phyloP scores from a whole-genome alignment of 169 alveolate species.

The Plasmodium cynomolgi region DNA sequence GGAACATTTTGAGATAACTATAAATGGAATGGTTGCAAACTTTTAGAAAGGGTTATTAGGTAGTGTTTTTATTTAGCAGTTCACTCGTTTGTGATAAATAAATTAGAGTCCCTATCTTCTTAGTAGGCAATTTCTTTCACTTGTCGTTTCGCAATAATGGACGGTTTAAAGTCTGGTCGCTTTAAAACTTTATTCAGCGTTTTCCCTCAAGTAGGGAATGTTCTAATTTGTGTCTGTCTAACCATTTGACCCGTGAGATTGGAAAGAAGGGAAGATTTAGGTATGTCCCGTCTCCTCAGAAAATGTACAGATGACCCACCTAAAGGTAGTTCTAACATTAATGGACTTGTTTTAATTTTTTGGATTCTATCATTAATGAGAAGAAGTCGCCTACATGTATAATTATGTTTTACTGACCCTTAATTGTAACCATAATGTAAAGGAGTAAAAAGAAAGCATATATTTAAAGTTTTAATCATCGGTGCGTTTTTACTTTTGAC shows the following conservation, averaged over 20 bases:
- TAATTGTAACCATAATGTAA: not conserved
- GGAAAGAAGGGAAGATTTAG: not conserved
- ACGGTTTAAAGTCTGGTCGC: not conserved
- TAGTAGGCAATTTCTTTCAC: not conserved
- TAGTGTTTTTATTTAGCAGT: not conserved
- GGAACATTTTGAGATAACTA: not conserved
- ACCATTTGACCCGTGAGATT: not conserved
- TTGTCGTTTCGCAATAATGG: not conserved
- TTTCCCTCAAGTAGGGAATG: not conserved
- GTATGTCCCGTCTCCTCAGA: not conserved
- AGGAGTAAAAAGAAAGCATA: not conserved
- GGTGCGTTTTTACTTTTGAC: not conserved
- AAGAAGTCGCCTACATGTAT: not conserved
- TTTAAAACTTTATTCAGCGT: not conserved
- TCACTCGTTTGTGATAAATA: not conserved
- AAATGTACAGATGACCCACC: not conserved
- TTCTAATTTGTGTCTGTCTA: not conserved
- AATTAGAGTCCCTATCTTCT: not conserved
- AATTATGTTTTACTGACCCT: not conserved
- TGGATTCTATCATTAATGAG: not conserved
- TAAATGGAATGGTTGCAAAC: not conserved
- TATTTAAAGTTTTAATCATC: not conserved
- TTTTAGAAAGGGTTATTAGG: not conserved
- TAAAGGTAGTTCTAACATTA: not conserved
- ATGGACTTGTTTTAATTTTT: not conserved